A percentile compares a stretch with the other conserved stretches of the same genome.
These are phyloP conservation scores for Petasospora rhodanensis DNA, from an alignment of 1,139 yeast species.

Conservation along the genomic window DNA sequence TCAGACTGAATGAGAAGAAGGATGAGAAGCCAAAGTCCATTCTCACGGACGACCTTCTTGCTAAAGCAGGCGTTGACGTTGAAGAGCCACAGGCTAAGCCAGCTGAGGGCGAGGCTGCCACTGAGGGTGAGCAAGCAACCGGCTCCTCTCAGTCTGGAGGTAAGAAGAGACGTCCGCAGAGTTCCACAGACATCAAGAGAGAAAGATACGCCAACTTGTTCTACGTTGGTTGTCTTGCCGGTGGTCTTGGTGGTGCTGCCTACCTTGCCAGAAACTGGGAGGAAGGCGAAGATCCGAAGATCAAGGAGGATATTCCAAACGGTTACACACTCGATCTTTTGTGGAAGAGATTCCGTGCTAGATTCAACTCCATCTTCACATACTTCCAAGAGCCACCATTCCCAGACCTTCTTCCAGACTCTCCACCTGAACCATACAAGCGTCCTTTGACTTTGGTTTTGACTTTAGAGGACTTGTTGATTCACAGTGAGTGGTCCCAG, in stretches of 20 bases:
- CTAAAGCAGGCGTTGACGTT: conserved; percentile 78
- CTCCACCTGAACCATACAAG: conserved; percentile 89
- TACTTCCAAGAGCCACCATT: conserved; percentile 92
- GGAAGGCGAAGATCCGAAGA: conserved; percentile 60
- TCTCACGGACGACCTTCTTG: conserved; percentile 75
- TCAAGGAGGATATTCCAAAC: conserved; percentile 48
- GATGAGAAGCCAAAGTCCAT: conserved; percentile 46
- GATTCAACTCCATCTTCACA: conserved; percentile 72
- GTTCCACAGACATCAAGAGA: conserved; percentile 63
- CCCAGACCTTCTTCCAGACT: conserved; percentile 87
- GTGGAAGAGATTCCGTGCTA: conserved; percentile 62
- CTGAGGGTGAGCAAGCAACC: conserved; percentile 5
- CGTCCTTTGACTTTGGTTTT: conserved; percentile 89
- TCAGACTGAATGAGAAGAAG: conserved; percentile 23
- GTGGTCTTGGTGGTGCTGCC: conserved; percentile 59
- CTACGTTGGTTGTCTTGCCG: conserved; percentile 58
- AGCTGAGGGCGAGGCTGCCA: conserved; percentile 1
- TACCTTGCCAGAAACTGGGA: conserved; percentile 90
- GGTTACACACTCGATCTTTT: conserved; percentile 69
- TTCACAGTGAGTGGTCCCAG: conserved; percentile 90
- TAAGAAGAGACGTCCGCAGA: conserved; percentile 41
- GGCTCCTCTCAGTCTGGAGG: conserved; percentile 11
- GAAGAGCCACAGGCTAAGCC: conserved; percentile 25
- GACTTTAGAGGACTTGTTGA: conserved; percentile 82
- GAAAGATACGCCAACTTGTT: conserved; percentile 67